phyloP scores from a whole-genome alignment of 2,329 filamentous ascomycete species.

The Truncatella angustata region DNA sequence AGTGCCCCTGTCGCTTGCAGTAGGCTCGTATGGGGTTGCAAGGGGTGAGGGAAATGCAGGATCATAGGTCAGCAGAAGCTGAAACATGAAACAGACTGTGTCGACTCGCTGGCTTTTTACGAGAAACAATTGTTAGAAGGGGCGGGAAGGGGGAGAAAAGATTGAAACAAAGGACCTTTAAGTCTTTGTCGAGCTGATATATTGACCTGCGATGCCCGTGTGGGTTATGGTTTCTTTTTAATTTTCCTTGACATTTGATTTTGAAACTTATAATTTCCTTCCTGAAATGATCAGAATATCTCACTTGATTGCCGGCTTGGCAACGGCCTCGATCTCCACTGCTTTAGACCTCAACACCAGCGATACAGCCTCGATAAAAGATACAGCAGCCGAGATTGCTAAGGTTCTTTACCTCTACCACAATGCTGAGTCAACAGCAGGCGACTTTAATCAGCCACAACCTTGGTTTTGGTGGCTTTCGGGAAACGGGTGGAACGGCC shows the following conservation, averaged over 20 bases:
- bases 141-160: too few species aligned
- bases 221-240: not conserved
- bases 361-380: slow-evolving; percentile 22
- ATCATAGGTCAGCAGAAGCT: not conserved
- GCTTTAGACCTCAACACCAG: slow-evolving; percentile 18
- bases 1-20: not conserved
- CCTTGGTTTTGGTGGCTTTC: slow-evolving; percentile 35
- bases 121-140: not conserved
- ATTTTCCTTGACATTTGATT: too few species aligned
- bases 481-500: slow-evolving; percentile 28
- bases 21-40: not conserved
- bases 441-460: slow-evolving; percentile 30
- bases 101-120: not conserved
- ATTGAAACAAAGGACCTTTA: too few species aligned
- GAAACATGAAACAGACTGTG: not conserved
- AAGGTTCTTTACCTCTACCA: slow-evolving; percentile 28
- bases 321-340: not conserved
- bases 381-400: slow-evolving; percentile 23
- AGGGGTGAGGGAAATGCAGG: not conserved
- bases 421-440: slow-evolving; percentile 26
- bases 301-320: not conserved
- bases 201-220: not conserved
- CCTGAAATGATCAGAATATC: not conserved
- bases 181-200: not conserved
- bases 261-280: too few species aligned